Evolutionary conservation across 352 stramenopile genomes (phyloP).

Genomic region (Globisporangium uncinulatum): DNA sequence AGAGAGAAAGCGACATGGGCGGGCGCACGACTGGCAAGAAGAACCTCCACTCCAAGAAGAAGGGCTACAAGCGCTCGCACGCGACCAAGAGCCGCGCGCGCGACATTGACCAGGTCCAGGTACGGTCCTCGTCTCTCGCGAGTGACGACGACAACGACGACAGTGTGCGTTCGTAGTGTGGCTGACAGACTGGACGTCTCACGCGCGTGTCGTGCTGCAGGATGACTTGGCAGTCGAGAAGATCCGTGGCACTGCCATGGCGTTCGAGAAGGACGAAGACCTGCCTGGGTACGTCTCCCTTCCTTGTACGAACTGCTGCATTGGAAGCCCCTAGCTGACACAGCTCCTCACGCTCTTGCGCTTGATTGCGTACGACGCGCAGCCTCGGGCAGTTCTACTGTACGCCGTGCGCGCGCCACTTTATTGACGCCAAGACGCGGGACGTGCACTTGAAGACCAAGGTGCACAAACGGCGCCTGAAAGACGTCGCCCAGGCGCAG

Average conservation of each 20-base stretch:
- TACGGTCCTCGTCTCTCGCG: constrained; percentile 4
- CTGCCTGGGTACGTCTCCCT: constrained; percentile 52
- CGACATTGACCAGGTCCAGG: constrained; percentile 86
- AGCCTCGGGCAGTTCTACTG: constrained; percentile 87
- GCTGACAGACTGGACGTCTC: background rate
- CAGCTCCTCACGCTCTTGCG: background rate
- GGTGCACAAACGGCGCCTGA: constrained; percentile 85
- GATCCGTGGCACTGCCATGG: constrained; percentile 44
- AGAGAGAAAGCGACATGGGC: constrained; percentile 24
- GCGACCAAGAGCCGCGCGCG: constrained; percentile 74
- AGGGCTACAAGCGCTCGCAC: constrained; percentile 82
- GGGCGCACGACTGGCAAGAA: constrained; percentile 53
- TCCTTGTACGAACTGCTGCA: too few relatives aligned
- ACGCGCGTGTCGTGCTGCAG: constrained; percentile 12
- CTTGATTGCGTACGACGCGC: background rate
- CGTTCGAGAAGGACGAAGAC: constrained; percentile 80
- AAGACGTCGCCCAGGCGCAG: constrained; percentile 87
- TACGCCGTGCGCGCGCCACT: constrained; percentile 81
- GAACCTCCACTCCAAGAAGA: constrained; percentile 78
- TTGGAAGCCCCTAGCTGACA: background rate
- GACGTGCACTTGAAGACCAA: constrained; percentile 80
- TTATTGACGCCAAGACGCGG: constrained; percentile 76
- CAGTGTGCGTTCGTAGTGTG: background rate
- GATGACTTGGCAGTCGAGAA: constrained; percentile 74
- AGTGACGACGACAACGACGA: background rate